Percentiles rank a stretch among this genome's conserved stretches.
These are phyloP conservation scores for Sporothrix mexicana DNA, from an alignment of 2,329 filamentous ascomycete species.

Conservation along the genomic window DNA sequence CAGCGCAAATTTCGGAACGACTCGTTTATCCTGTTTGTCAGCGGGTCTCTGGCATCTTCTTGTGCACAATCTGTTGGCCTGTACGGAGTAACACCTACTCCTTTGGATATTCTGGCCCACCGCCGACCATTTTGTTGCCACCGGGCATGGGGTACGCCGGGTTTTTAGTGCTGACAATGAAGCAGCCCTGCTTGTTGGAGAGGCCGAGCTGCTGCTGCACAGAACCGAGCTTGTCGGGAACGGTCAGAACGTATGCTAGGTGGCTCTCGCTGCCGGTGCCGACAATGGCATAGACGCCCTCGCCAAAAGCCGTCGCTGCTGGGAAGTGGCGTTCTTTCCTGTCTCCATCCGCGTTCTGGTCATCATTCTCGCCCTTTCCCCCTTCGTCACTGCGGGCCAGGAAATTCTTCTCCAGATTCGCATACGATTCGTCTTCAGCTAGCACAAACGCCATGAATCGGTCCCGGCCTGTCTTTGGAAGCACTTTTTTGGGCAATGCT, in stretches of 20 bases:
- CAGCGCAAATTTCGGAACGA: constrained; percentile 73
- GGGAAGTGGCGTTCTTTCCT: constrained; percentile 61
- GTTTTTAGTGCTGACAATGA: constrained; percentile 80
- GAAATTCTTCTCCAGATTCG: constrained; percentile 75
- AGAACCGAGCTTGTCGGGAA: constrained; percentile 71
- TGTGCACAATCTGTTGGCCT: too few relatives aligned
- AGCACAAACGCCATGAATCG: constrained; percentile 84
- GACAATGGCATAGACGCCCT: constrained; percentile 84
- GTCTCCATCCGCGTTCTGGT: not conserved
- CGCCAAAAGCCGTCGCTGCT: constrained; percentile 75
- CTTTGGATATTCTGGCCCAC: constrained; percentile 70
- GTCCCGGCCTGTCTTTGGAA: constrained; percentile 72
- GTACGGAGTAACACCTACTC: constrained; percentile 61
- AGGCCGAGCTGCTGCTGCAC: constrained; percentile 79
- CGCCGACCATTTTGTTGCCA: constrained; percentile 59
- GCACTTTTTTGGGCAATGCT: constrained; percentile 81
- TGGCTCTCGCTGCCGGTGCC: constrained; percentile 74
- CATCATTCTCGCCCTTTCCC: constrained; percentile 54
- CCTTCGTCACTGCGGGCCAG: constrained; percentile 65
- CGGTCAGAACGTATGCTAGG: constrained; percentile 78
- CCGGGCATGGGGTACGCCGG: constrained; percentile 70
- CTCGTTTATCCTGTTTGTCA: constrained; percentile 34
- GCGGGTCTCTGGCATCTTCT: not conserved
- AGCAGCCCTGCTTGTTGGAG: constrained; percentile 69
- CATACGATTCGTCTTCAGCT: constrained; percentile 69